Evolutionary conservation across 371 early-diverging fungal species (phyloP).

Genomic region (Syncephalastrum sp.): DNA sequence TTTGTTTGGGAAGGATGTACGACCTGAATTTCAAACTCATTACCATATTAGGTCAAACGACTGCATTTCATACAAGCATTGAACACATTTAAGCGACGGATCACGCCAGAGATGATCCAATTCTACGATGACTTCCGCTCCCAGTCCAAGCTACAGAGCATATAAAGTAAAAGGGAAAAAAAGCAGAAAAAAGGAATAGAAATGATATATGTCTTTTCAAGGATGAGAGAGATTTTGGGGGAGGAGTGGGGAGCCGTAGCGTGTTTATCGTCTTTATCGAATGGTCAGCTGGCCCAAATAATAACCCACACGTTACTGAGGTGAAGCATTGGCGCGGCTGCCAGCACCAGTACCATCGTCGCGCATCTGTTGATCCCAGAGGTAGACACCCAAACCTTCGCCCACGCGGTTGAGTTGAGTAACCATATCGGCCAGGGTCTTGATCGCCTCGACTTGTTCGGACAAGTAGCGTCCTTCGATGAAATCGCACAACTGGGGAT

Average conservation of each 20-base stretch:
- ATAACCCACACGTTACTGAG: slow-evolving; percentile 1
- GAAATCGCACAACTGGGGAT: slow-evolving; percentile 72
- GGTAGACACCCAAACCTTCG: slow-evolving; percentile 55
- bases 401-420: slow-evolving; percentile 67
- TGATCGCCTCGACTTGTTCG: slow-evolving; percentile 72
- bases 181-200: neutral
- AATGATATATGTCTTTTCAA: neutral
- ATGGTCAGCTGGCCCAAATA: no score
- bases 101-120: slow-evolving; percentile 88
- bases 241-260: neutral
- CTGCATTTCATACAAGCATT: slow-evolving; percentile 74
- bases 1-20: neutral
- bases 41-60: slow-evolving; percentile 48
- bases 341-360: slow-evolving; percentile 49
- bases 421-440: slow-evolving; percentile 63
- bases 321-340: slow-evolving; percentile 30
- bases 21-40: slow-evolving; percentile 2
- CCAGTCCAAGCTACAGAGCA: slow-evolving; percentile 53
- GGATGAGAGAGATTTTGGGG: neutral
- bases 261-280: neutral
- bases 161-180: slow-evolving; percentile 16
- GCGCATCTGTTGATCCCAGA: slow-evolving; percentile 66
- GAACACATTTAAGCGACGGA: slow-evolving; percentile 64
- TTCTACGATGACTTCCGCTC: slow-evolving; percentile 80
- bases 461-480: slow-evolving; percentile 59